phyloP scores from a whole-genome alignment of 2,329 filamentous ascomycete genomes.

The Diaporthe nobilis region DNA sequence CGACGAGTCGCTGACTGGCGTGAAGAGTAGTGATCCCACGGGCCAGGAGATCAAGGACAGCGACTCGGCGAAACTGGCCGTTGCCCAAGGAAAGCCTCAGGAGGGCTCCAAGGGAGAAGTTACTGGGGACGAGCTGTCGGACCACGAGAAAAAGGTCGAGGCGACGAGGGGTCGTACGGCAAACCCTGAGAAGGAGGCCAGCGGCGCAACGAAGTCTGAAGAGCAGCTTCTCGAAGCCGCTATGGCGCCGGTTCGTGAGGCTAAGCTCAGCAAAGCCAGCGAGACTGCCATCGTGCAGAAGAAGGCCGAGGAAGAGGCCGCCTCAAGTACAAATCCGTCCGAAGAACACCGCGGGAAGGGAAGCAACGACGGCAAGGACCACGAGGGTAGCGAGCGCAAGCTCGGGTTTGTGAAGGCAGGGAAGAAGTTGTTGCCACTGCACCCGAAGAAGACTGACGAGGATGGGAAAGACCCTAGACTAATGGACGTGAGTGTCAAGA shows the following conservation, averaged over 20 bases:
- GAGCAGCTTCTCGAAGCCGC: constrained; percentile 19
- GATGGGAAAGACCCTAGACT: constrained; percentile 14
- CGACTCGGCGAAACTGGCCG: background rate
- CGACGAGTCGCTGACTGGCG: constrained; percentile 45
- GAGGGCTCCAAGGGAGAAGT: background rate
- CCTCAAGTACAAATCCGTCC: background rate
- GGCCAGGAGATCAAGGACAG: constrained; percentile 24
- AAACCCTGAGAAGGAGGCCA: constrained; percentile 35
- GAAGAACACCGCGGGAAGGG: background rate
- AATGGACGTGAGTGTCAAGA: constrained; percentile 27
- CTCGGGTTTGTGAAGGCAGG: constrained; percentile 33
- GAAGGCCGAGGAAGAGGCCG: constrained; percentile 14
- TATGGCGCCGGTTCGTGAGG: constrained; percentile 7
- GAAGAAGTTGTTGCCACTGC: constrained; percentile 36
- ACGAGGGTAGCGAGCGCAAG: background rate
- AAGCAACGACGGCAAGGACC: background rate
- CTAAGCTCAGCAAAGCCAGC: constrained; percentile 14
- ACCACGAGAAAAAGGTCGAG: constrained; percentile 39
- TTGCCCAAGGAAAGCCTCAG: background rate
- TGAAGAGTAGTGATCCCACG: constrained; percentile 41
- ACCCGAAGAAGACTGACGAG: background rate
- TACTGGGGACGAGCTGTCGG: constrained; percentile 5
- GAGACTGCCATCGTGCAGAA: constrained; percentile 24
- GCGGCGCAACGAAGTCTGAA: constrained; percentile 25
- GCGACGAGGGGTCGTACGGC: constrained; percentile 35